Percentiles rank a stretch among this genome's conserved stretches.
Conservation (phyloP, 257 asterid genomes). For the Solanum rostratum region DNA sequence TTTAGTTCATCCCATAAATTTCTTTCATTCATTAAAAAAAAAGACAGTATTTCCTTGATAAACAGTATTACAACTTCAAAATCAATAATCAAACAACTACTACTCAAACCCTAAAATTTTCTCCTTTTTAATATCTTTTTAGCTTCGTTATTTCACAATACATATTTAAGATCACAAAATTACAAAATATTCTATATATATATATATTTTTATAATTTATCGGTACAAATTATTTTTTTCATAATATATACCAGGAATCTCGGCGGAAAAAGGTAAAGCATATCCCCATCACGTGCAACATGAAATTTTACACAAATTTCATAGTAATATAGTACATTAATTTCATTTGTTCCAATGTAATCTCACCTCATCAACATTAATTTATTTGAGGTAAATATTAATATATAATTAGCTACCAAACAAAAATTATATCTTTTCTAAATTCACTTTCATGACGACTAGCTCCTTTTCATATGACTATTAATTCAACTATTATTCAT, state of each 20-base stretch:
- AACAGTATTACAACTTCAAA: too few species aligned
- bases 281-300: conserved; percentile 38
- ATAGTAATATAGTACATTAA: background rate
- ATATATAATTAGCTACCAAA: background rate
- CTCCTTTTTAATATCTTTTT: too few species aligned
- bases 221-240: background rate
- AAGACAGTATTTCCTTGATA: background rate
- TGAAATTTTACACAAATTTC: background rate
- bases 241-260: conserved; percentile 27
- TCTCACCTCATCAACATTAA: conserved; percentile 1
- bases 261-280: conserved; percentile 43
- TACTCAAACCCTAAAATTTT: background rate
- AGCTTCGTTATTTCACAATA: background rate
- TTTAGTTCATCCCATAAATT: background rate
- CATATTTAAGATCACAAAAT: background rate
- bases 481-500: background rate
- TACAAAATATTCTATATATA: background rate
- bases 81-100: background rate
- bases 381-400: background rate
- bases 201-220: too few species aligned
- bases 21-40: background rate
- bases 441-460: background rate
- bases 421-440: conserved; percentile 1
- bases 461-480: background rate
- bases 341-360: background rate